Conservation (phyloP, 169 alveolate genomes). For the Babesia ovis region DNA sequence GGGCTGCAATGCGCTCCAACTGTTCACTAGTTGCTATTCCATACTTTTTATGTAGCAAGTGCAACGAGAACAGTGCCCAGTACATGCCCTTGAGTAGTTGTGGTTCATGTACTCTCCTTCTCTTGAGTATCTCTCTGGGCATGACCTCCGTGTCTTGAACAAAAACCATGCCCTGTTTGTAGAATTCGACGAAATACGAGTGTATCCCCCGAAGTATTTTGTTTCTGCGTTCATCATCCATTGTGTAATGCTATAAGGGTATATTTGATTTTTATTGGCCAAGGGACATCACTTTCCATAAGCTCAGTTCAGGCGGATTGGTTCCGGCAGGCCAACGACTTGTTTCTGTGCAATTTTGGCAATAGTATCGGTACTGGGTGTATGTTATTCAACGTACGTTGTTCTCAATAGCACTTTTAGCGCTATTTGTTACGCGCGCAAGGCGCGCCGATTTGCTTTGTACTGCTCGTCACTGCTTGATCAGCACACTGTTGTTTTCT, state of each 20-base stretch:
- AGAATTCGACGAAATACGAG: conserved; percentile 13
- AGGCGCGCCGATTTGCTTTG: too few species aligned
- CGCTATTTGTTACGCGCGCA: too few species aligned
- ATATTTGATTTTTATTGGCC: too few species aligned
- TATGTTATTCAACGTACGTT: background rate
- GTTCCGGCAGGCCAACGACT: background rate
- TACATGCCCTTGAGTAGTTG: conserved; percentile 35
- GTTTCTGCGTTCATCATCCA: conserved; percentile 17
- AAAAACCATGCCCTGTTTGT: conserved; percentile 2
- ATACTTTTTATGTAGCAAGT: conserved; percentile 5
- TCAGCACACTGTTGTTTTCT: too few species aligned
- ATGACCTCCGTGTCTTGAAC: conserved; percentile 25
- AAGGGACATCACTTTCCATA: too few species aligned
- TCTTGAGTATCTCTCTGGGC: conserved; percentile 6
- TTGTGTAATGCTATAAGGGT: too few species aligned
- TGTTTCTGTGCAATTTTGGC: background rate
- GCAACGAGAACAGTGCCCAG: conserved; percentile 30
- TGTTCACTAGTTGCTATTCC: conserved; percentile 13
- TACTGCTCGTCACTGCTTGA: too few species aligned
- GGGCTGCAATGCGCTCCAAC: conserved; percentile 2
- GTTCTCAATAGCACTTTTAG: conserved; percentile 1
- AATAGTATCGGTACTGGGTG: background rate
- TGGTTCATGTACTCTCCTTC: conserved; percentile 1
- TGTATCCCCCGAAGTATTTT: conserved; percentile 8
- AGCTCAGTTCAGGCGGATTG: background rate